A percentile compares a stretch with the other conserved stretches of the same genome.
These are phyloP conservation scores for Elsinoe perseae DNA, from an alignment of 2,329 filamentous ascomycete species.

Conservation along the genomic window DNA sequence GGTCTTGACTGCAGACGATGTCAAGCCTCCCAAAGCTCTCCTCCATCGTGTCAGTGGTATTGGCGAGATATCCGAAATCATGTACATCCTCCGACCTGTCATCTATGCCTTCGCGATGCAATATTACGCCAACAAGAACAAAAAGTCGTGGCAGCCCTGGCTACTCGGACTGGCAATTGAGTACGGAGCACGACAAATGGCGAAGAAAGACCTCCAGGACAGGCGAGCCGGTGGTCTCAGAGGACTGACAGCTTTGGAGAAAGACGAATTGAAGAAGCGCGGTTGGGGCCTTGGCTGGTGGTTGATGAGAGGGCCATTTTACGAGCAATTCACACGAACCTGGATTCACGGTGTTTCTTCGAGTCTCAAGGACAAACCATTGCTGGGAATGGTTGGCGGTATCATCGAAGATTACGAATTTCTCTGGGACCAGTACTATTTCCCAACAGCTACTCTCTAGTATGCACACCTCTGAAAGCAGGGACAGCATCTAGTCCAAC, in stretches of 20 bases:
- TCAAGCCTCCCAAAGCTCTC: conserved; percentile 81
- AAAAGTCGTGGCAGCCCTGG: conserved; percentile 87
- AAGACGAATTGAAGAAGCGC: conserved; percentile 79
- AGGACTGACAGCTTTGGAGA: conserved; percentile 74
- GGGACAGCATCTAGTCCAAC: too few relatives aligned
- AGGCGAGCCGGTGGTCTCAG: conserved; percentile 62
- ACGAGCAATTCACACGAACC: conserved; percentile 73
- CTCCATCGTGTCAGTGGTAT: conserved; percentile 68
- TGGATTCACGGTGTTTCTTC: conserved; percentile 62
- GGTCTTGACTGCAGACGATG: conserved; percentile 90
- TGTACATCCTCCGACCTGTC: conserved; percentile 85
- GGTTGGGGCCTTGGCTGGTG: conserved; percentile 93
- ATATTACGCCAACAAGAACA: conserved; percentile 61
- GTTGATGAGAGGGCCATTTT: conserved; percentile 93
- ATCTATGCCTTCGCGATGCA: conserved; percentile 79
- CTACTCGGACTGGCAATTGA: conserved; percentile 77
- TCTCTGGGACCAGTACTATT: conserved; percentile 97
- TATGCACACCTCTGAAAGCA: background rate
- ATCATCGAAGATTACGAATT: conserved; percentile 96
- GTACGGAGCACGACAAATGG: conserved; percentile 78
- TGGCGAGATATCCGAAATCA: conserved; percentile 76
- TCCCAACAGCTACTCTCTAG: conserved; percentile 56
- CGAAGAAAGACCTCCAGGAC: conserved; percentile 57
- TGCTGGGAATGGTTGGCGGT: conserved; percentile 73
- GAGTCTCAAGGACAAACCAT: conserved; percentile 62